phyloP scores from a whole-genome alignment of 1,284 basidiomycete species.

The Ustilago hordei region DNA sequence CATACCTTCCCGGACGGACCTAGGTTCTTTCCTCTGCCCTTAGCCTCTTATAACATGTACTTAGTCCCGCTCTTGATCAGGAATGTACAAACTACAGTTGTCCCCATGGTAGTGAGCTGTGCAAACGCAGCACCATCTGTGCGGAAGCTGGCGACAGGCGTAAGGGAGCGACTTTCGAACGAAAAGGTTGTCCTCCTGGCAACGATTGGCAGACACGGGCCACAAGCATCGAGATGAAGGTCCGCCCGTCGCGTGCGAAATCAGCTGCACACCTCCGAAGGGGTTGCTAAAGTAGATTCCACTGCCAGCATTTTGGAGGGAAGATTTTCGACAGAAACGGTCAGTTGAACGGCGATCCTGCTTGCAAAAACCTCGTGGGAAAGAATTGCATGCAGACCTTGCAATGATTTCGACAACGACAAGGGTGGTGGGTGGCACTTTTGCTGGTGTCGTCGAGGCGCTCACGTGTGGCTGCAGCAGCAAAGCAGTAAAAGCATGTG shows the following conservation, averaged over 20 bases:
- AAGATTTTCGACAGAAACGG: not conserved
- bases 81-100: too few species aligned
- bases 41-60: too few species aligned
- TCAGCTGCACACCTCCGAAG: not conserved
- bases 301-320: not conserved
- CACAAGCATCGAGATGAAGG: constrained; percentile 9
- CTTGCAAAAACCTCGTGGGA: not conserved
- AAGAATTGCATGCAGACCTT: not conserved
- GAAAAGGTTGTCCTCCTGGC: not conserved
- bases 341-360: not conserved
- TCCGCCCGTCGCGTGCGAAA: constrained; percentile 7
- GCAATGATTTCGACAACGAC: not conserved
- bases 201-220: not conserved
- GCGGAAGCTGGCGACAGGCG: not conserved
- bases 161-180: not conserved
- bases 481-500: too few species aligned
- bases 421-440: constrained; percentile 3
- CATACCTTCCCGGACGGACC: too few species aligned
- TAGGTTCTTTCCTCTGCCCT: too few species aligned
- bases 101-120: too few species aligned
- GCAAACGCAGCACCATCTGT: too few species aligned
- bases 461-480: constrained; percentile 3
- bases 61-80: too few species aligned
- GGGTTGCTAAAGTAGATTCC: not conserved
- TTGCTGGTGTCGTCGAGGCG: constrained; percentile 4